A percentile compares a stretch with the other conserved stretches of the same genome.
These are phyloP conservation scores for Saccharomyces paradoxus DNA, from an alignment of 805 yeast genomes.

Conservation along the genomic window DNA sequence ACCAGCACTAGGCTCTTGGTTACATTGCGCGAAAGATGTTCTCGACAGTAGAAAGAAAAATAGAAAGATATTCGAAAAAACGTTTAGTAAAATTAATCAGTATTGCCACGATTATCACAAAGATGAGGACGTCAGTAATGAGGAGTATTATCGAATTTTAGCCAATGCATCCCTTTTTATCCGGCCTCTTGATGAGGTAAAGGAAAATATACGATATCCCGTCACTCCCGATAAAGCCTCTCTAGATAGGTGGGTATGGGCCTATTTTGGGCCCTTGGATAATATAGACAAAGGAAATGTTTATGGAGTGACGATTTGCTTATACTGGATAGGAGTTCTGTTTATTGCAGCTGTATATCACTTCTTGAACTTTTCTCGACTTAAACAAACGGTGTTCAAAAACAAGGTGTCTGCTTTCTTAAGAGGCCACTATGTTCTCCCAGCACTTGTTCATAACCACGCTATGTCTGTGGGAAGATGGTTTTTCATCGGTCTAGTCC, in stretches of 20 bases:
- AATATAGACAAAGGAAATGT: conserved; percentile 15
- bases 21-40: neutral
- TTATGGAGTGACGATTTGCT: conserved; percentile 9
- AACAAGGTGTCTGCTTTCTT: conserved; percentile 6
- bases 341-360: conserved; percentile 5
- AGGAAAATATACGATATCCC: conserved; percentile 7
- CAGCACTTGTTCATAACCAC: conserved; percentile 15
- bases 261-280: conserved; percentile 11
- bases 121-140: conserved; percentile 2
- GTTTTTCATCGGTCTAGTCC: conserved; percentile 12
- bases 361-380: conserved; percentile 8
- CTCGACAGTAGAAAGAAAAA: neutral
- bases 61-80: neutral
- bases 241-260: conserved; percentile 7
- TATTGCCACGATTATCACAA: neutral
- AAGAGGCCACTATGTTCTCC: conserved; percentile 14
- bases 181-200: neutral
- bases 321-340: conserved; percentile 10
- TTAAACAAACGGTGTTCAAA: conserved; percentile 8
- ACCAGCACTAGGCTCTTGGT: conserved; percentile 1
- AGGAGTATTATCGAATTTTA: conserved; percentile 8
- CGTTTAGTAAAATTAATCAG: neutral
- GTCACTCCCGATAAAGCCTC: conserved; percentile 5
- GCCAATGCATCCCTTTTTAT: conserved; percentile 11
- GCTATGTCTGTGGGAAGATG: conserved; percentile 11